These are phyloP conservation scores for Cryptosporidium andersoni DNA, from an alignment of 169 alveolate species.

Conservation along the genomic window DNA sequence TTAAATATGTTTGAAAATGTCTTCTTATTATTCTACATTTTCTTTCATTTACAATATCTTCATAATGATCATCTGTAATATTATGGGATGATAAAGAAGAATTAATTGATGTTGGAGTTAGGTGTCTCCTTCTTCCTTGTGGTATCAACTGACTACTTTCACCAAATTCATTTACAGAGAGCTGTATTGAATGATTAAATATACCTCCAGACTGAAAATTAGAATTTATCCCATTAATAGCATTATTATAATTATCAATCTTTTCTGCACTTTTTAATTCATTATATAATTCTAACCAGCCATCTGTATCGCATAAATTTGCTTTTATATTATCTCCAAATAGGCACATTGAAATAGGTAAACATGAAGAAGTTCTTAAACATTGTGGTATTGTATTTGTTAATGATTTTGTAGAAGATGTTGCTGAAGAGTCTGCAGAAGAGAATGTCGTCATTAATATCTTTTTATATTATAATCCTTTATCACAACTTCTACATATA, in stretches of 20 bases:
- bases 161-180: not conserved
- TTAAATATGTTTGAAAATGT: slow-evolving; percentile 35
- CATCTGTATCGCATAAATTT: not conserved
- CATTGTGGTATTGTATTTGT: not conserved
- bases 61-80: slow-evolving; percentile 25
- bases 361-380: not conserved
- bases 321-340: slow-evolving; percentile 12
- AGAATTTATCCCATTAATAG: not conserved
- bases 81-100: slow-evolving; percentile 65
- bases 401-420: slow-evolving; percentile 5
- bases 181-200: not conserved
- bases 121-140: slow-evolving; percentile 9
- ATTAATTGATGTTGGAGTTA: slow-evolving; percentile 66
- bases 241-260: slow-evolving; percentile 2
- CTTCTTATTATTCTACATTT: slow-evolving; percentile 48
- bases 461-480: not conserved
- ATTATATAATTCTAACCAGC: slow-evolving; percentile 22
- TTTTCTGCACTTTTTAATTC: slow-evolving; percentile 34
- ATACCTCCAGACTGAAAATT: slow-evolving; percentile 29
- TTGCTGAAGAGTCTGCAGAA: slow-evolving; percentile 19
- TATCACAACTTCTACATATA: not conserved
- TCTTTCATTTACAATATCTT: slow-evolving; percentile 31
- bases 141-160: not conserved
- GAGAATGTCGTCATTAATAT: not conserved
- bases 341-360: slow-evolving; percentile 12